Conservation (phyloP, 2,329 filamentous ascomycete species). For the Atkinsonella texensis region DNA sequence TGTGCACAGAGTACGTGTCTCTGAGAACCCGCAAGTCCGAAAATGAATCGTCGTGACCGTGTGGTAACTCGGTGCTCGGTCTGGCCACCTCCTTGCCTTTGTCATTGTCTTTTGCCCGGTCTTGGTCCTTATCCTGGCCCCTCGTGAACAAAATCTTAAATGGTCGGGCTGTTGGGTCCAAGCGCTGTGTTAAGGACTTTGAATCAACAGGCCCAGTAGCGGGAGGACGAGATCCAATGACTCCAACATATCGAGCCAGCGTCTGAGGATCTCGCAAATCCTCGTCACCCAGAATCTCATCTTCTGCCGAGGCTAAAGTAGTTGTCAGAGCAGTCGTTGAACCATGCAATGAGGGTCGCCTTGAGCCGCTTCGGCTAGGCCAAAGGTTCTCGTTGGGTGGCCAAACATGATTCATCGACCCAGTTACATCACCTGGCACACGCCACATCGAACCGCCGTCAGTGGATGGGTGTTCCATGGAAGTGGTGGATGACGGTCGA, state of each 20-base stretch:
- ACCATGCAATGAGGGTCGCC: constrained; percentile 70
- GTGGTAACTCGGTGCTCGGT: constrained; percentile 26
- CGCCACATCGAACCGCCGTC: constrained; percentile 69
- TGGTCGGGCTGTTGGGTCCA: constrained; percentile 82
- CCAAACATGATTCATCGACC: constrained; percentile 50
- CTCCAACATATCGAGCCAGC: constrained; percentile 47
- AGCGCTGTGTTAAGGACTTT: constrained; percentile 40
- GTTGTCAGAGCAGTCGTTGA: constrained; percentile 53
- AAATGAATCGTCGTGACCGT: constrained; percentile 34
- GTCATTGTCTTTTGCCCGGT: constrained; percentile 23
- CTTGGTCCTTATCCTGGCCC: constrained; percentile 26
- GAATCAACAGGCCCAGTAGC: constrained; percentile 13
- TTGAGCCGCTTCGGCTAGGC: constrained; percentile 56
- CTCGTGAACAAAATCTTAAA: constrained; percentile 60
- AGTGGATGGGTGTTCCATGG: constrained; percentile 61
- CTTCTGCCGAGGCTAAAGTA: constrained; percentile 49
- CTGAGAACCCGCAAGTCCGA: constrained; percentile 42
- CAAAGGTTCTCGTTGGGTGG: constrained; percentile 43
- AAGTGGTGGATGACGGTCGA: constrained; percentile 56
- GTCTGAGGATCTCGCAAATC: constrained; percentile 40
- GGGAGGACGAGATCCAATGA: constrained; percentile 69
- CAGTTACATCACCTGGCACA: constrained; percentile 32
- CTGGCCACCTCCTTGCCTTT: constrained; percentile 26
- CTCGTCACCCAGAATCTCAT: constrained; percentile 49
- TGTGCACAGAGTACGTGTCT: constrained; percentile 45